phyloP scores from a whole-genome alignment of 768 basidiomycete genomes.

The Grammothele lineata region DNA sequence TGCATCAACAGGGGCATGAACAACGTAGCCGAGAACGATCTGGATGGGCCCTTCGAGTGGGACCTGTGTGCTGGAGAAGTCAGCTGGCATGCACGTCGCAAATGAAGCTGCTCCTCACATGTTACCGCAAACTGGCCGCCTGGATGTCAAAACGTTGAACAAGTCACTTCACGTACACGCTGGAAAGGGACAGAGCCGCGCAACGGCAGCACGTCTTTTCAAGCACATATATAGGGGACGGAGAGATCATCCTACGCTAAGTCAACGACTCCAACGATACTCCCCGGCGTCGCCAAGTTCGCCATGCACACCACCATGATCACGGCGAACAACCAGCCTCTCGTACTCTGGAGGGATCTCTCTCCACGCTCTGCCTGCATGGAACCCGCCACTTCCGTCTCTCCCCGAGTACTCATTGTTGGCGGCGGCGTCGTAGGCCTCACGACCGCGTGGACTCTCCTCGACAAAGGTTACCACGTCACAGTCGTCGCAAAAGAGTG shows the following conservation, averaged over 20 bases:
- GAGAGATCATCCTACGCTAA: background rate
- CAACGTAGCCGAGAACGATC: no score
- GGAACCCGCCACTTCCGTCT: background rate
- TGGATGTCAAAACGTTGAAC: no score
- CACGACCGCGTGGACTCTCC: slow-evolving; percentile 27
- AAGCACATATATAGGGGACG: no score
- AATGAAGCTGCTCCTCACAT: no score
- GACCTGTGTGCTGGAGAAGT: no score
- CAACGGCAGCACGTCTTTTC: no score
- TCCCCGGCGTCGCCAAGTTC: background rate
- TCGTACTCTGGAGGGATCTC: slow-evolving; percentile 2
- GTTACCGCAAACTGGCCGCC: no score
- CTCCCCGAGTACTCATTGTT: slow-evolving; percentile 13
- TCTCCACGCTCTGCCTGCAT: background rate
- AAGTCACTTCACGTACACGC: no score
- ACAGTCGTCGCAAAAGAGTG: slow-evolving; percentile 28
- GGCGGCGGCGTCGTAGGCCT: slow-evolving; percentile 23
- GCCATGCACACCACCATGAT: background rate
- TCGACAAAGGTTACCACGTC: slow-evolving; percentile 34
- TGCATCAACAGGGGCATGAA: no score
- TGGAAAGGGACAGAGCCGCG: no score
- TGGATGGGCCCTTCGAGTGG: no score
- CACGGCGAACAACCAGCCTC: background rate
- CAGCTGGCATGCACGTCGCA: no score
- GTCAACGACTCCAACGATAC: background rate